Base-by-base conservation (phyloP, 2,329 filamentous ascomycete genomes). In the Acrocalymma vagum region DNA sequence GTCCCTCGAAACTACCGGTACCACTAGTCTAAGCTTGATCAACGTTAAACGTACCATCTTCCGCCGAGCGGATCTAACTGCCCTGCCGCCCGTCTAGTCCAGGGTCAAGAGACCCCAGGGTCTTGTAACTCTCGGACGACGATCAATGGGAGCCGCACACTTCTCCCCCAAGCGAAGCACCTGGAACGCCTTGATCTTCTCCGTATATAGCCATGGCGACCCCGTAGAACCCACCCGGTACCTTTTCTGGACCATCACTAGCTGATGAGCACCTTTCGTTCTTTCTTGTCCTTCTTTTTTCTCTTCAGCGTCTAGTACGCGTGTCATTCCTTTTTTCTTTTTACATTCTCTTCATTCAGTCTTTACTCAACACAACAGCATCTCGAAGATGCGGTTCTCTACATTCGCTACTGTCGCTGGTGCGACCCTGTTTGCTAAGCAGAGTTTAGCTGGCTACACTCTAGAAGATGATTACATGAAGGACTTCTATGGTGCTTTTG, bases 401-500 rank as follows among this genome's bases (percentile, higher is more conserved):
- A n/a, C n/a, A n/a, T 66, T 65, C 50, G 59, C 63, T 27, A 60
- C 66, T 17, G 26, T 70, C 57, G 25, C 63, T 67, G 63, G 58
- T 36, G 56, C 57, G 42, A 55, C 57, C 45, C 61, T 65, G 53
- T 55, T 71, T 50, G 56, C 59, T 33, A 54, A 60, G 42, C 49
- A 62, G 11, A 61, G 60, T 62, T 65, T 69, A 66, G 67, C 67
- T 61, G 65, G 64, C 66, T 72, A 72, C 65, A 62, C 60, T 46
- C 44, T 72, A 17, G 42, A 69, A 42, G 69, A 72, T 48, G 67
- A 71, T 30, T 72, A 72, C 48, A 65, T 67, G 58, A 58, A 61
- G 4, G 68, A 63, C 35, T 78, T 77, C 62, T 78, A 76, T 48
- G 60, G 70, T 45, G 55, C 53, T 22, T 78, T 78, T 53, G 62